phyloP scores from a whole-genome alignment of 345 rosid species.

The Noccaea bulbosa region DNA sequence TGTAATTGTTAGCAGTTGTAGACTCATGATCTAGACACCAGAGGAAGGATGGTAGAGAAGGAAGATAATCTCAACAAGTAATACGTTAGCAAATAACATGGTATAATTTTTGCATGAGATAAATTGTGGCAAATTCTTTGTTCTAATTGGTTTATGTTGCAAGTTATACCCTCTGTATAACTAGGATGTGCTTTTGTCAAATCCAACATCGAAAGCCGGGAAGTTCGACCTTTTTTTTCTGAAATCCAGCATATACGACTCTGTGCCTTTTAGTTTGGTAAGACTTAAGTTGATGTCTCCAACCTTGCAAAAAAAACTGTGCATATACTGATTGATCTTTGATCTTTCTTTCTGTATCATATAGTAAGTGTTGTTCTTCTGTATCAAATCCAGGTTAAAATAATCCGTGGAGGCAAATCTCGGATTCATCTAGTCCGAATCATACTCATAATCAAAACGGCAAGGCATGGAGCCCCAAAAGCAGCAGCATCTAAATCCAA shows the following conservation, averaged over 20 bases:
- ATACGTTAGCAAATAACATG: neutral
- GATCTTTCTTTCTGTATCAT: neutral
- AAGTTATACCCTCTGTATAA: too few relatives aligned
- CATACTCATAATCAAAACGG: slow-evolving; percentile 2
- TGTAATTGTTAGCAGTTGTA: too few relatives aligned
- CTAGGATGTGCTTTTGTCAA: too few relatives aligned
- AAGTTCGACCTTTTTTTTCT: too few relatives aligned
- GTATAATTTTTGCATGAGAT: too few relatives aligned
- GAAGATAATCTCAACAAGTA: slow-evolving; percentile 1
- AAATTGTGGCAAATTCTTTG: too few relatives aligned
- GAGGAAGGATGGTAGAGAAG: slow-evolving; percentile 4
- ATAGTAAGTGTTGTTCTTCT: slow-evolving; percentile 7
- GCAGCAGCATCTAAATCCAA: neutral
- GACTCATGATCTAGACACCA: neutral
- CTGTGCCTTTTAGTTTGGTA: slow-evolving; percentile 6
- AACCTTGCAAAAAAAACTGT: neutral
- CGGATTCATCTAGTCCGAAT: too few relatives aligned
- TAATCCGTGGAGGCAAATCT: too few relatives aligned
- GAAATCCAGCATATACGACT: too few relatives aligned
- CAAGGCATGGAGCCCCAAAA: neutral
- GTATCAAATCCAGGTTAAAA: too few relatives aligned
- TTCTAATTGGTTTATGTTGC: too few relatives aligned
- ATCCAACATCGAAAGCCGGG: too few relatives aligned
- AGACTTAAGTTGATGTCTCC: neutral
- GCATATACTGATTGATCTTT: neutral